These are phyloP conservation scores for Oldenlandia corymbosa DNA, from an alignment of 257 asterid genomes.

Conservation along the genomic window DNA sequence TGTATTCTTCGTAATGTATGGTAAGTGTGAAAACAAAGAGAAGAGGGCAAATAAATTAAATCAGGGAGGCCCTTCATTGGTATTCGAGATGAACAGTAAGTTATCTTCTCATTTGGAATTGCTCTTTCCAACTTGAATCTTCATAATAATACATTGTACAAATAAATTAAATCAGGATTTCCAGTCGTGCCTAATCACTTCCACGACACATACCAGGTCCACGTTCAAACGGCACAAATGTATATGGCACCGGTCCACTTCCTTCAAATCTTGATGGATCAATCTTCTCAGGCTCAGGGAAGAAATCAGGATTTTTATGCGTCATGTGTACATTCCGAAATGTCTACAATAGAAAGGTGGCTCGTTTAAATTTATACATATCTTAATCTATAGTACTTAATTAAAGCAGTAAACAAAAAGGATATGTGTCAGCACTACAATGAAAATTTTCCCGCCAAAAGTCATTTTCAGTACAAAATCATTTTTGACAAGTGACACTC, in stretches of 20 bases:
- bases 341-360: background rate
- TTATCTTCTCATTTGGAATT: background rate
- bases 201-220: slow-evolving; percentile 17
- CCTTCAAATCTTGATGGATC: slow-evolving; percentile 5
- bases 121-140: background rate
- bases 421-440: too few relatives aligned
- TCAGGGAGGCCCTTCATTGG: slow-evolving; percentile 1
- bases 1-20: too few relatives aligned
- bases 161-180: background rate
- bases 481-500: too few relatives aligned
- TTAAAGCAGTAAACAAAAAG: too few relatives aligned
- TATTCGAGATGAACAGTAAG: background rate
- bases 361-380: too few relatives aligned
- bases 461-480: too few relatives aligned
- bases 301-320: slow-evolving; percentile 1
- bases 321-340: background rate
- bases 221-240: slow-evolving; percentile 17
- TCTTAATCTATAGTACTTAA: too few relatives aligned
- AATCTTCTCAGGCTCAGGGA: background rate
- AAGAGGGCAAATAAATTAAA: too few relatives aligned
- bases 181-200: background rate
- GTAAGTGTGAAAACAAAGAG: too few relatives aligned
- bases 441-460: too few relatives aligned
- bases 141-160: background rate
- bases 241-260: slow-evolving; percentile 2